A percentile compares a stretch with the other conserved stretches of the same genome.
Conservation (phyloP, 2,329 filamentous ascomycete genomes). For the Arthrobotrys pseudoclavata region DNA sequence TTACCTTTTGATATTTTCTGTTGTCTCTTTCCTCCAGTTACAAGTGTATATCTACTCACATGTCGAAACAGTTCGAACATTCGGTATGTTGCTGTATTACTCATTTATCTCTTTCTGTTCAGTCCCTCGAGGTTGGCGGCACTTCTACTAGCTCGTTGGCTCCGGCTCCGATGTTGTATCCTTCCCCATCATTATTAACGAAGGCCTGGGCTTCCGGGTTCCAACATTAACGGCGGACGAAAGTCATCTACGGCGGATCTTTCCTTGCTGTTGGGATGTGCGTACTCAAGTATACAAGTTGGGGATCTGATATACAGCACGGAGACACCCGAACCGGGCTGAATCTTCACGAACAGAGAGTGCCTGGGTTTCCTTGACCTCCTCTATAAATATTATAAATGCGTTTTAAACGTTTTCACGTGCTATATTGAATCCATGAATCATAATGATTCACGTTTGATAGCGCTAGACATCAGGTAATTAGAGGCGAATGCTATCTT, state of each 20-base stretch:
- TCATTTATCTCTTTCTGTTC: constrained; percentile 9
- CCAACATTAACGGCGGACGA: not conserved
- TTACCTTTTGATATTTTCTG: constrained; percentile 9
- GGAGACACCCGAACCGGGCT: constrained; percentile 24
- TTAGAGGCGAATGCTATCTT: constrained; percentile 5
- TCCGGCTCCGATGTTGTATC: not conserved
- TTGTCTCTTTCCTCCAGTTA: not conserved
- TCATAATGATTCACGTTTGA: constrained; percentile 11
- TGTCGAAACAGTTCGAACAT: not conserved
- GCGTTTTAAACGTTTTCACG: not conserved
- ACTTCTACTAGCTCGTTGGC: not conserved
- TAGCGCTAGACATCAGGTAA: not conserved
- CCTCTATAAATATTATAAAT: too few species aligned
- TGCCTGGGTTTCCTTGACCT: not conserved
- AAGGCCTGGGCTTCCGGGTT: not conserved
- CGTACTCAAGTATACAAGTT: not conserved
- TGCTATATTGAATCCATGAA: not conserved
- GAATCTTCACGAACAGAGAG: not conserved
- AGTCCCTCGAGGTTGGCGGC: not conserved
- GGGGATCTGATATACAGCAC: constrained; percentile 10
- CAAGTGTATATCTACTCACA: constrained; percentile 13
- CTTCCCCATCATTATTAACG: not conserved
- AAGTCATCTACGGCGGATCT: constrained; percentile 1
- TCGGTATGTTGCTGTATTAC: constrained; percentile 2
- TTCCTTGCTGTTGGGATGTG: constrained; percentile 19